Base-by-base conservation (phyloP, 1,139 yeast species). In the Pichiaceae sp. region DNA sequence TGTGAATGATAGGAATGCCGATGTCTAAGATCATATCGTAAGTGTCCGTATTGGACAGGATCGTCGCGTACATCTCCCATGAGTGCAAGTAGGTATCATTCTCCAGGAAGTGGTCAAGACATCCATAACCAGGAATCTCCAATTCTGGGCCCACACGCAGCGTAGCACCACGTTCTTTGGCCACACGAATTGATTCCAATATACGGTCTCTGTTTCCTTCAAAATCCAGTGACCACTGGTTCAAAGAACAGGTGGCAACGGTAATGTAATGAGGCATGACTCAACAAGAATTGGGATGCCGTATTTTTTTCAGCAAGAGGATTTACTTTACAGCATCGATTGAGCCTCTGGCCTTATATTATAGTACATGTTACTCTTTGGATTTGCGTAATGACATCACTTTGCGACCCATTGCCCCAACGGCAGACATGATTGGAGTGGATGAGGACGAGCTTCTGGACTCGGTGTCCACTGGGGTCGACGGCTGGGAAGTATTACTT, bases 201-300 rank as follows among this genome's bases (percentile, higher is more conserved):
- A 93, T 91, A 39, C 99, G 68, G 53, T 87, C 95, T 39, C 95
- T 72, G 59, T 93, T 93, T 4, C 98, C 99, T 58, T 91, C 97
- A 60, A 86, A 93, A 60, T 93, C 99, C 43, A 93, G 68, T 0
- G 98, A 96, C 99, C 99, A 93, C 72, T 93, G 99, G 62, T 93
- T 93, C 48, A 93, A 70, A 53, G 82, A 73, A 53, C 82, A 75
- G 2, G 81, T 74, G 11, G 82, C 74, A 32, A 75, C 55, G 1
- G 81, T 75, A 29, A 75, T 64, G 50, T 68, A 73, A 34, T 70
- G 75, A 4, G 77, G 76, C 78, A 73, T 73, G 3, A 12, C 24
- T 11, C 7, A 11, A n/a, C n/a, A n/a, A n/a, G n/a, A n/a, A n/a
- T n/a, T n/a, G n/a, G n/a, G n/a, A n/a, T n/a, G n/a, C n/a, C n/a